Evolutionary conservation across 2,329 filamentous ascomycete genomes (phyloP).

Genomic region (Fusarium drepaniforme): DNA sequence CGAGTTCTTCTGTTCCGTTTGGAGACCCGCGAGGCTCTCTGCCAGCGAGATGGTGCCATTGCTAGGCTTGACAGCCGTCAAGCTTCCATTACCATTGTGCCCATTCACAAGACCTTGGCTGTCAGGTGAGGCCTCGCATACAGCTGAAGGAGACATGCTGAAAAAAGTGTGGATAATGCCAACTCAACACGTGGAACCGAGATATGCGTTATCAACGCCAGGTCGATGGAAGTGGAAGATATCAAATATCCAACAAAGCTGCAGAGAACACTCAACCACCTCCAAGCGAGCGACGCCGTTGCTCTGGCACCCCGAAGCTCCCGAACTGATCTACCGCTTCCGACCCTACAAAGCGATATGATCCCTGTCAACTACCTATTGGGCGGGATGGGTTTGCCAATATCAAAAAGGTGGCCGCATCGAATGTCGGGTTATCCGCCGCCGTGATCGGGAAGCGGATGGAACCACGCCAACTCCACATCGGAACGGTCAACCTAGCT

Average conservation of each 20-base stretch:
- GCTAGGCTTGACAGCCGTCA: neutral
- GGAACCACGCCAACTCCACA: neutral
- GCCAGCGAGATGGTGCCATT: neutral
- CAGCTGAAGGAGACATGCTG: neutral
- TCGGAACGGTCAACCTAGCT: neutral
- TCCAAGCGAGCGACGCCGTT: neutral
- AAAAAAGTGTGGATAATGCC: neutral
- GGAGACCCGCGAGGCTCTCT: neutral
- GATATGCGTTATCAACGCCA: neutral
- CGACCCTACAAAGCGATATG: neutral
- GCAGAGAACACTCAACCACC: neutral
- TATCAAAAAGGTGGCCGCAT: neutral
- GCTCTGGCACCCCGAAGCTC: neutral
- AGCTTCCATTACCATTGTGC: neutral
- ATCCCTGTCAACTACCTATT: neutral
- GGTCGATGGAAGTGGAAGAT: neutral
- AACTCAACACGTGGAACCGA: neutral
- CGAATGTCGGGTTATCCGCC: neutral
- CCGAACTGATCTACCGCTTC: neutral
- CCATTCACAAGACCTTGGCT: neutral
- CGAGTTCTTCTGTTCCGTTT: constrained; percentile 11
- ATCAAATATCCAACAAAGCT: neutral
- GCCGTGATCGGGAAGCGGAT: neutral
- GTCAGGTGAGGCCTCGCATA: neutral
- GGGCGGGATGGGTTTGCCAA: neutral